A percentile compares a stretch with the other conserved stretches of the same genome.
Evolutionary conservation across 345 rosid species (phyloP).

Genomic region (Draba incana): DNA sequence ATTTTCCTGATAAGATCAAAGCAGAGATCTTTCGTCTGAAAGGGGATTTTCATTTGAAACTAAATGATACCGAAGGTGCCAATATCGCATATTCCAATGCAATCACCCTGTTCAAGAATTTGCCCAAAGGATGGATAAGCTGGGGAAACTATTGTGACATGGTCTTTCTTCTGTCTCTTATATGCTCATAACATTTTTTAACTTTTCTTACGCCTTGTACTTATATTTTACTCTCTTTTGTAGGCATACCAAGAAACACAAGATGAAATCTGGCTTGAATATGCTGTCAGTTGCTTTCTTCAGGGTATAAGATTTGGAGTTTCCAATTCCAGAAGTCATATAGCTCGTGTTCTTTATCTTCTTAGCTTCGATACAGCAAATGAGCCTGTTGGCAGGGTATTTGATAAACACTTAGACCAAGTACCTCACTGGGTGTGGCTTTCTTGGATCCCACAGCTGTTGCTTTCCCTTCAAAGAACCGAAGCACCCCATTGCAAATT

Average conservation of each 20-base stretch:
- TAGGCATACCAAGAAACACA: conserved; percentile 87
- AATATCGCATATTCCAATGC: conserved; percentile 86
- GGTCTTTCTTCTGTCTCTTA: conserved; percentile 55
- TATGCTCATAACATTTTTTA: neutral
- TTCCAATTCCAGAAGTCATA: conserved; percentile 93
- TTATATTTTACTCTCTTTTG: conserved; percentile 34
- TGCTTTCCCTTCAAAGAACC: conserved; percentile 96
- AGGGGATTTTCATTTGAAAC: conserved; percentile 86
- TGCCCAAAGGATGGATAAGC: conserved; percentile 99
- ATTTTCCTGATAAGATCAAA: conserved; percentile 81
- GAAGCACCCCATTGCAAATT: conserved; percentile 99
- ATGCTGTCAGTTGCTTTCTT: conserved; percentile 97
- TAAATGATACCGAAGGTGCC: conserved; percentile 82
- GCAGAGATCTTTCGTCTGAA: conserved; percentile 87
- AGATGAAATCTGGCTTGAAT: conserved; percentile 96
- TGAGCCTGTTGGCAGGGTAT: conserved; percentile 94
- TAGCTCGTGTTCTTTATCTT: conserved; percentile 94
- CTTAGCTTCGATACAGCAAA: conserved; percentile 93
- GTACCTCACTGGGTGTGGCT: conserved; percentile 99
- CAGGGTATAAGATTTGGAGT: conserved; percentile 97
- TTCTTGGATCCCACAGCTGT: conserved; percentile 95
- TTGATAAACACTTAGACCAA: conserved; percentile 92
- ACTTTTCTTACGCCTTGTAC: neutral
- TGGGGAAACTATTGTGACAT: conserved; percentile 98
- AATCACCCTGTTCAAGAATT: conserved; percentile 78